Conservation (phyloP, 2,329 filamentous ascomycete genomes). For the Cladosporium sp. region DNA sequence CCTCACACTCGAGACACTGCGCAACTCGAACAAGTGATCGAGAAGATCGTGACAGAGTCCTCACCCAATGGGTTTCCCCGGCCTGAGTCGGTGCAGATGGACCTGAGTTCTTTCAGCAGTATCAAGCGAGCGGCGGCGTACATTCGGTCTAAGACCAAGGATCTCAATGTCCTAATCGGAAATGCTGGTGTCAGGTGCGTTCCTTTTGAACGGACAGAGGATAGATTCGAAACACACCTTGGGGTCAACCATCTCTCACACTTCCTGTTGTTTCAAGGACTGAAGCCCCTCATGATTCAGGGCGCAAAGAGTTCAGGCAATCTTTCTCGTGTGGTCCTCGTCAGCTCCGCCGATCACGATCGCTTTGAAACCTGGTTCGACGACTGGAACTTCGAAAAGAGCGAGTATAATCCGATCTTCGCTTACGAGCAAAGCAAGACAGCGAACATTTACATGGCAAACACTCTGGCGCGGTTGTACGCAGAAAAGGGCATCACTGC, state of each 20-base stretch:
- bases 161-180: no score
- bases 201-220: no score
- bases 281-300: constrained; percentile 42
- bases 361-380: constrained; percentile 23
- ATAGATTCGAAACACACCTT: constrained; percentile 51
- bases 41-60: no score
- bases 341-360: constrained; percentile 43
- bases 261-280: constrained; percentile 51
- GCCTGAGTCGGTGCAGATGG: no score
- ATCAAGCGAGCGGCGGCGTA: no score
- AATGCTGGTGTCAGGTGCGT: no score
- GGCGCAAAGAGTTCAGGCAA: constrained; percentile 21
- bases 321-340: constrained; percentile 35
- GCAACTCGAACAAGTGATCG: no score
- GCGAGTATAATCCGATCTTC: constrained; percentile 17
- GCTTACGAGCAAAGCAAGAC: constrained; percentile 50
- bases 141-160: no score
- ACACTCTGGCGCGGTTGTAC: constrained; percentile 48
- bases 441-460: constrained; percentile 51
- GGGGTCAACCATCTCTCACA: constrained; percentile 52
- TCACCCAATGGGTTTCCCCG: no score
- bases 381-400: constrained; percentile 28
- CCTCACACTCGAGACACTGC: no score
- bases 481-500: constrained; percentile 41
- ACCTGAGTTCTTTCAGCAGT: no score